Percentiles rank a stretch among this genome's conserved stretches.
phyloP scores from a whole-genome alignment of 192 early-diverging fungal species.

The Umbelopsis ramanniana region DNA sequence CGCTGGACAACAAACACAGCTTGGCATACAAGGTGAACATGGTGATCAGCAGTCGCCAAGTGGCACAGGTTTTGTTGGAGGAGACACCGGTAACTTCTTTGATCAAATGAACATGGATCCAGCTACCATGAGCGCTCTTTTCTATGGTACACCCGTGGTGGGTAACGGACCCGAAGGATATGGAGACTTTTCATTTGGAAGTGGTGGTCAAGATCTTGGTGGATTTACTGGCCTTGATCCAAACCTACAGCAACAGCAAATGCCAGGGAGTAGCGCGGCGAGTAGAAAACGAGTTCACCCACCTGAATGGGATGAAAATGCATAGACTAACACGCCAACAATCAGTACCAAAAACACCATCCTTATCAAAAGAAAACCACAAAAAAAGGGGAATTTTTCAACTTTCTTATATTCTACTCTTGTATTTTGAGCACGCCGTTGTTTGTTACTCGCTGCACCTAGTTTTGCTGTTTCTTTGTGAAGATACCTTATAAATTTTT shows the following conservation, averaged over 20 bases:
- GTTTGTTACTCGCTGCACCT: slow-evolving; percentile 13
- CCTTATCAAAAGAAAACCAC: background rate
- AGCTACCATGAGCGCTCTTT: slow-evolving; percentile 33
- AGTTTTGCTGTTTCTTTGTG: slow-evolving; percentile 18
- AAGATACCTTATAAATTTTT: slow-evolving; percentile 19
- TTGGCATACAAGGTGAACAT: slow-evolving; percentile 1
- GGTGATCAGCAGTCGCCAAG: background rate
- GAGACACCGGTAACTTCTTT: slow-evolving; percentile 24
- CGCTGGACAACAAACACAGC: background rate
- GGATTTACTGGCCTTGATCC: background rate
- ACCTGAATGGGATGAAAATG: slow-evolving; percentile 43
- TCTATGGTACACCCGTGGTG: slow-evolving; percentile 27
- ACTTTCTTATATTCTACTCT: background rate
- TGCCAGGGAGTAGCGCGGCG: slow-evolving; percentile 23
- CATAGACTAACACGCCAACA: slow-evolving; percentile 19
- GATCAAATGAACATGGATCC: slow-evolving; percentile 38
- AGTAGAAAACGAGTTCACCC: slow-evolving; percentile 35
- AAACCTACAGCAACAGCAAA: slow-evolving; percentile 19
- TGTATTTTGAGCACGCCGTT: slow-evolving; percentile 18
- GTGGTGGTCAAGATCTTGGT: slow-evolving; percentile 12
- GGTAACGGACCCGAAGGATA: slow-evolving; percentile 3
- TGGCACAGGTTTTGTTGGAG: background rate
- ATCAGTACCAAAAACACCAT: background rate
- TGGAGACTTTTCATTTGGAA: slow-evolving; percentile 7
- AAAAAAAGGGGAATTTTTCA: background rate